A percentile compares a stretch with the other conserved stretches of the same genome.
Conservation (phyloP, 2,329 filamentous ascomycete species). For the Ophiosphaerella korrae region DNA sequence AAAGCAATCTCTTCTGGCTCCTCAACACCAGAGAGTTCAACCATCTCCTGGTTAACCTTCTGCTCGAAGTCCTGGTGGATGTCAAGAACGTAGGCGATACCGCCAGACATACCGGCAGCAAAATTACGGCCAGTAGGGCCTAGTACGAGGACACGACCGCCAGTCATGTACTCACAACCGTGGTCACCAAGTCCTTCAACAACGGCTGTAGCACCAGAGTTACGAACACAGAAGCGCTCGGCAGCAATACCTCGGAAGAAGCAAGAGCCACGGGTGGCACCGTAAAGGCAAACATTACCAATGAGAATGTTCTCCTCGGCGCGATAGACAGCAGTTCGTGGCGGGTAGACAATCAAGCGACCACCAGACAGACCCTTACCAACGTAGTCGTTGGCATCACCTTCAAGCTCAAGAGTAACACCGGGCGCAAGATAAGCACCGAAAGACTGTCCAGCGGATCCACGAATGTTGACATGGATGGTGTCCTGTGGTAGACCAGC, state of each 20-base stretch:
- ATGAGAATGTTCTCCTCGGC: constrained; percentile 94
- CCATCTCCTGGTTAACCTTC: constrained; percentile 98
- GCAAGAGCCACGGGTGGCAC: constrained; percentile 85
- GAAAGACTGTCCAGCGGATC: constrained; percentile 94
- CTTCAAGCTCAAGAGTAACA: constrained; percentile 92
- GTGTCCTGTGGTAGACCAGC: constrained; percentile 88
- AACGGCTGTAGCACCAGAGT: constrained; percentile 94
- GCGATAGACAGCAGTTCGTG: constrained; percentile 88
- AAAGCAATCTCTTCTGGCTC: constrained; percentile 89
- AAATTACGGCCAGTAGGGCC: constrained; percentile 95
- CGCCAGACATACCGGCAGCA: constrained; percentile 96
- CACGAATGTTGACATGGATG: constrained; percentile 94
- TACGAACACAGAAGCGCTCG: constrained; percentile 94
- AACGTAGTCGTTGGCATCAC: constrained; percentile 95
- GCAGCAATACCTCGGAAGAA: constrained; percentile 98
- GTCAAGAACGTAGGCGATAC: constrained; percentile 93
- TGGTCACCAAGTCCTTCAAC: constrained; percentile 97
- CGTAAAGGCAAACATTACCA: constrained; percentile 94
- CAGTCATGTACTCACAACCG: constrained; percentile 98
- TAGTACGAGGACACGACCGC: constrained; percentile 84
- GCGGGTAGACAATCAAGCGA: constrained; percentile 90
- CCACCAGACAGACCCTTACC: constrained; percentile 95
- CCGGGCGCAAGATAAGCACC: constrained; percentile 92
- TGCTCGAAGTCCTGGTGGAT: constrained; percentile 85
- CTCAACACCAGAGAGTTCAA: constrained; percentile 82